Base-by-base conservation (phyloP, 2,329 filamentous ascomycete genomes). In the Hirsutella minnesotensis region DNA sequence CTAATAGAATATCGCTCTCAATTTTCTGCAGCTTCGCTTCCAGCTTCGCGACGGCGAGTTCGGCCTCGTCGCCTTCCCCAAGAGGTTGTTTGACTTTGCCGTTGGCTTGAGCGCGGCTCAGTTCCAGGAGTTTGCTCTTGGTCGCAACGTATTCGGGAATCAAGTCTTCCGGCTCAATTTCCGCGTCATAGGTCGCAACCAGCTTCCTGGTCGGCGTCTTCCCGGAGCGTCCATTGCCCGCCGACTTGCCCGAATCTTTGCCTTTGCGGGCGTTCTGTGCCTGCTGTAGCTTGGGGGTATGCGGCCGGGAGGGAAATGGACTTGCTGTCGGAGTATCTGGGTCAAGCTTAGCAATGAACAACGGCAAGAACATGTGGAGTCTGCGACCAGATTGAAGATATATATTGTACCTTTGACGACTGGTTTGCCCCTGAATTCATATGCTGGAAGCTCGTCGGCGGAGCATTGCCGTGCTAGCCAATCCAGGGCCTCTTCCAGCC, bases 391-490 rank as follows among this genome's bases (percentile, higher is more conserved):
- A n/a, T n/a, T n/a, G n/a, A n/a, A n/a, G n/a, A n/a, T n/a, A n/a
- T n/a, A n/a, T n/a, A 9, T 24, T 5, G 41, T 53, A 61, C 65
- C 64, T 57, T 67, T 74, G 2, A 53, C 38, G 1, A 53, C 47
- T 5, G 58, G 53, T 27, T 62, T 69, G 13, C 54, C 51, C 48
- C 53, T 62, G 27, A 46, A 51, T 33, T 83, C 79, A 58, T 92
- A 94, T 38, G 78, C 72, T 5, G 83, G 83, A 30, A 90, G 69
- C 52, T 89, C 81, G 1, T 79, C 74, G 48, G 71, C 65, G 13
- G 72, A 65, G 52, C 82, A 86, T 56, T 92, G 77, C 49, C 86
- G 69, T n/a, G 87, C 86, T 42, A 96, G 72, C 86, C 88, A 95
- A 53, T 95, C 86, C 18, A 98, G 61, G 21, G 85, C 80, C 62